phyloP scores from a whole-genome alignment of 495 filamentous ascomycete genomes.

The Hypomontagnella submonticulosa region DNA sequence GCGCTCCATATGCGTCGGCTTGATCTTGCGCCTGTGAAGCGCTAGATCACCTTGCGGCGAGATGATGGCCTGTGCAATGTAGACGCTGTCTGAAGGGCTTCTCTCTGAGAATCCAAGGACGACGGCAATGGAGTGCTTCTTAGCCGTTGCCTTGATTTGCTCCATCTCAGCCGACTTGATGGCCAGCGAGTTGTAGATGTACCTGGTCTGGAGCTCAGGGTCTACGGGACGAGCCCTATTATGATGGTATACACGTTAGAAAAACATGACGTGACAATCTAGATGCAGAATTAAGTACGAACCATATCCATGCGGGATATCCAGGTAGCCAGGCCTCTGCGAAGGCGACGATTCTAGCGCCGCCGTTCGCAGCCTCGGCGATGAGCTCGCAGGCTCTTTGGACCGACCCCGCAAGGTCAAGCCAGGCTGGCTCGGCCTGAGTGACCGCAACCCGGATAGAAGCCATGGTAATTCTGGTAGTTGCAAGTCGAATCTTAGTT shows the following conservation, averaged over 20 bases:
- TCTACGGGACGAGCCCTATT: constrained; percentile 59
- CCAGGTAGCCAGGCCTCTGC: constrained; percentile 67
- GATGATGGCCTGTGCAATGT: constrained; percentile 68
- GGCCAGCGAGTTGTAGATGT: constrained; percentile 62
- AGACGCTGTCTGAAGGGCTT: constrained; percentile 56
- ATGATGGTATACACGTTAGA: constrained; percentile 1
- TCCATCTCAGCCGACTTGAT: constrained; percentile 61
- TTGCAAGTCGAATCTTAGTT: too few relatives aligned
- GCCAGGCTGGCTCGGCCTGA: constrained; percentile 66
- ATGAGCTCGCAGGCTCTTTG: constrained; percentile 64
- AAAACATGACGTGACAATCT: not conserved
- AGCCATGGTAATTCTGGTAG: constrained; percentile 20
- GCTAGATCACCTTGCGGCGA: constrained; percentile 56
- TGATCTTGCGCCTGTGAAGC: constrained; percentile 64
- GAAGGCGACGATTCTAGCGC: constrained; percentile 64
- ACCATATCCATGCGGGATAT: constrained; percentile 71
- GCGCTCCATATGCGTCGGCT: constrained; percentile 72
- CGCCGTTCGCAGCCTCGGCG: constrained; percentile 61
- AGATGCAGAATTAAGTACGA: constrained; percentile 24
- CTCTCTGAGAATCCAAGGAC: constrained; percentile 66
- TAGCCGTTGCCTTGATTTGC: constrained; percentile 54
- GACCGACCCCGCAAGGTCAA: constrained; percentile 61
- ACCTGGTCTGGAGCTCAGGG: constrained; percentile 49
- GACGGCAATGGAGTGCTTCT: constrained; percentile 58
- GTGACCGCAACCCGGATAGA: constrained; percentile 56